These are phyloP conservation scores for Talaromyces ruber DNA, from an alignment of 495 filamentous ascomycete genomes.

Conservation along the genomic window DNA sequence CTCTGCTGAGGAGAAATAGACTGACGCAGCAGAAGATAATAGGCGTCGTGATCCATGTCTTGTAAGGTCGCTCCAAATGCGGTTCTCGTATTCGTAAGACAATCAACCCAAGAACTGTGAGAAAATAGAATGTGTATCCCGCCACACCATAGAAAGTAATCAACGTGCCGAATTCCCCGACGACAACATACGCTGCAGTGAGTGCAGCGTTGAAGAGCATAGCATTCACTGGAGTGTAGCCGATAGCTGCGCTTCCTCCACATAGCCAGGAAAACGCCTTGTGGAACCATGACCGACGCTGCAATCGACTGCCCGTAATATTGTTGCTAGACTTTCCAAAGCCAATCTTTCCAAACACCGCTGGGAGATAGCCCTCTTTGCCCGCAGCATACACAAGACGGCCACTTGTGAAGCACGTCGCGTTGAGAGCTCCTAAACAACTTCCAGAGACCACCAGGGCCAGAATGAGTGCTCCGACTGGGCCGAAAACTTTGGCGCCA, in stretches of 20 bases:
- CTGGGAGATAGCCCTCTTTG: conserved; percentile 89
- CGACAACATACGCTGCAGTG: conserved; percentile 64
- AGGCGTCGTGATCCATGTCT: conserved; percentile 91
- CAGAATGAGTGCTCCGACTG: conserved; percentile 70
- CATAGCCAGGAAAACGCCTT: conserved; percentile 48
- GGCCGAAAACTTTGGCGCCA: conserved; percentile 81
- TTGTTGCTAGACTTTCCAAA: conserved; percentile 39
- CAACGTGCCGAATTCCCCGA: conserved; percentile 86
- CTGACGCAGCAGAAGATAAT: conserved; percentile 98
- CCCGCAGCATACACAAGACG: conserved; percentile 90
- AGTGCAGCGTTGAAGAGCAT: conserved; percentile 71
- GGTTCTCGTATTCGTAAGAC: conserved; percentile 86
- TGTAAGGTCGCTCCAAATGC: conserved; percentile 77
- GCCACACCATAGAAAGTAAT: conserved; percentile 96
- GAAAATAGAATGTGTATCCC: conserved; percentile 93
- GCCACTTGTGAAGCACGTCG: conserved; percentile 86
- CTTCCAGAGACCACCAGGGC: conserved; percentile 82
- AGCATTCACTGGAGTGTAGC: conserved; percentile 82
- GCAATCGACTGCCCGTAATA: conserved; percentile 32
- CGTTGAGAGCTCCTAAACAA: conserved; percentile 90
- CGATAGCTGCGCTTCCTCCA: conserved; percentile 52
- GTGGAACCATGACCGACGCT: conserved; percentile 49
- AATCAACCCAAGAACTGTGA: conserved; percentile 89
- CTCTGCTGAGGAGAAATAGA: conserved; percentile 79
- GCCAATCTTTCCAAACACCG: conserved; percentile 75